A percentile compares a stretch with the other conserved stretches of the same genome.
Conservation (phyloP, 495 filamentous ascomycete species). For the Rostrohypoxylon terebratum region DNA sequence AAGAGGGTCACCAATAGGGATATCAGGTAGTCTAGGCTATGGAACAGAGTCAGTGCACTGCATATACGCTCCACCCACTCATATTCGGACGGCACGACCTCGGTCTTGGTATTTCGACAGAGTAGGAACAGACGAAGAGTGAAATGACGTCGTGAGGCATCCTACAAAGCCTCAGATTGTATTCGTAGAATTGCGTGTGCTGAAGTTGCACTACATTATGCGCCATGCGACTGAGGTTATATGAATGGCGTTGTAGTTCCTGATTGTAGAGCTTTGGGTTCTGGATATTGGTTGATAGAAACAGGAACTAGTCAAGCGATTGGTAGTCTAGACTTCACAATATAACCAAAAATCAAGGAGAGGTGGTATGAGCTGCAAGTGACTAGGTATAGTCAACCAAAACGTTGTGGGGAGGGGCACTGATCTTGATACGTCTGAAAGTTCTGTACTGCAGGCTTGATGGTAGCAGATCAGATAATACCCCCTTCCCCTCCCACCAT, state of each 20-base stretch:
- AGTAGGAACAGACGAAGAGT: background rate
- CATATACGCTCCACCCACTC: constrained; percentile 35
- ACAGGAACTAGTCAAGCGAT: constrained; percentile 5
- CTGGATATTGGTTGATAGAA: constrained; percentile 1
- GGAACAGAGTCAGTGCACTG: constrained; percentile 35
- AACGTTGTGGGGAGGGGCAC: constrained; percentile 14
- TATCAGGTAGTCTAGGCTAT: constrained; percentile 13
- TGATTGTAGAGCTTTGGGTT: background rate
- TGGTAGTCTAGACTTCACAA: constrained; percentile 23
- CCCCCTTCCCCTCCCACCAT: background rate
- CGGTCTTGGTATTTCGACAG: constrained; percentile 27
- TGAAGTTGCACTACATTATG: constrained; percentile 22
- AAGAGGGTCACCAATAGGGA: constrained; percentile 26
- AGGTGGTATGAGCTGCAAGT: constrained; percentile 37
- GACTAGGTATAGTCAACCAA: constrained; percentile 37
- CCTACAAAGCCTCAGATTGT: constrained; percentile 1
- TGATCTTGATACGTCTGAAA: constrained; percentile 29
- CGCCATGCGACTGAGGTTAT: constrained; percentile 8
- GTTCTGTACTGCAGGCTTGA: background rate
- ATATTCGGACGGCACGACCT: constrained; percentile 30
- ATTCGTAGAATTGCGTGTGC: constrained; percentile 6
- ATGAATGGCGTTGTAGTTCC: constrained; percentile 3
- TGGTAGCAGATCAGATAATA: constrained; percentile 25
- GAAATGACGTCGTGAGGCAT: constrained; percentile 29
- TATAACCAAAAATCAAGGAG: constrained; percentile 16